Conservation (phyloP, 495 filamentous ascomycete genomes). For the Niebla homalea region DNA sequence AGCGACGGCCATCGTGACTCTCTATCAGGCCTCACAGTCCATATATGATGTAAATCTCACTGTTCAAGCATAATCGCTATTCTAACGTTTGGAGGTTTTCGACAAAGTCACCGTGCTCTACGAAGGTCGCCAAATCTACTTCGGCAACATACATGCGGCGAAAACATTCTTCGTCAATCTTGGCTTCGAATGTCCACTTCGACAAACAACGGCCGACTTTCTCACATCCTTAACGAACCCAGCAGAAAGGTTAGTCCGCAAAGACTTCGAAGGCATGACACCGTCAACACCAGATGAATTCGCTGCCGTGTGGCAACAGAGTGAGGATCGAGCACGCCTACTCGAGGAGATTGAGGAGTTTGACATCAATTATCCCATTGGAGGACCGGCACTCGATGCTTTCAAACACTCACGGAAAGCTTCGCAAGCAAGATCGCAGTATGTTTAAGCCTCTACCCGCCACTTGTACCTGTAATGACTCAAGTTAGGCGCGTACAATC, state of each 20-base stretch:
- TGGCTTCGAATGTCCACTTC: constrained; percentile 45
- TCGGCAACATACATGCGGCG: constrained; percentile 42
- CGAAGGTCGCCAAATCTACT: constrained; percentile 54
- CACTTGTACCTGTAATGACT: constrained; percentile 30
- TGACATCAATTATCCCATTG: constrained; percentile 33
- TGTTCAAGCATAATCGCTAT: too few relatives aligned
- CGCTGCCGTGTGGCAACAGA: constrained; percentile 37
- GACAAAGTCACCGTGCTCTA: constrained; percentile 63
- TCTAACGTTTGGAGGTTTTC: constrained; percentile 22
- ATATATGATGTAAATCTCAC: constrained; percentile 39
- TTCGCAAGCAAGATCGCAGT: constrained; percentile 15
- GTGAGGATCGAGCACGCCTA: constrained; percentile 23
- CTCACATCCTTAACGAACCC: constrained; percentile 53
- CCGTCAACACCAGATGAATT: constrained; percentile 49
- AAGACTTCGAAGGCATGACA: constrained; percentile 46
- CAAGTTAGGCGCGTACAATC: constrained; percentile 48
- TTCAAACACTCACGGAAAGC: constrained; percentile 46
- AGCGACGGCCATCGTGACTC: constrained; percentile 46
- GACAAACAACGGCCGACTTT: constrained; percentile 58
- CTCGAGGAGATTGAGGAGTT: constrained; percentile 35
- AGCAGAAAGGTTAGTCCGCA: constrained; percentile 42
- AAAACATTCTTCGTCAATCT: constrained; percentile 49
- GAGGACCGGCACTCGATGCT: constrained; percentile 40
- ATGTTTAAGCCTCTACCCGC: too few relatives aligned
- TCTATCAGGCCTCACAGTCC: constrained; percentile 61